phyloP scores from a whole-genome alignment of 2,329 filamentous ascomycete genomes.

The Penicillium nordicum region DNA sequence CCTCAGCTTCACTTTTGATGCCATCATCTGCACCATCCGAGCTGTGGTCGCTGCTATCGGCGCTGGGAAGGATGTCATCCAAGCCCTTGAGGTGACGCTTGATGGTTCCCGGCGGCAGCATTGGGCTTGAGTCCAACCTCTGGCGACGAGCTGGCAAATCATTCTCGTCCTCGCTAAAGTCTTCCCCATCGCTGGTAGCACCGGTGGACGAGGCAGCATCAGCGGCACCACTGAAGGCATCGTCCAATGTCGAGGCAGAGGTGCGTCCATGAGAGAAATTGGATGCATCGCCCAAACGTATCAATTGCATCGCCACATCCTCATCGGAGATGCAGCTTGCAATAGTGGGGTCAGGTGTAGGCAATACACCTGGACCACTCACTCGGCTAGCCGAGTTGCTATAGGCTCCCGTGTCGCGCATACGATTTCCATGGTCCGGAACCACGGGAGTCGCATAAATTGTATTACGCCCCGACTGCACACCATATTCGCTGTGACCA shows the following conservation, averaged over 20 bases:
- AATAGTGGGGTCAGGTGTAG: conserved; percentile 95
- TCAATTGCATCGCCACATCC: conserved; percentile 94
- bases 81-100: conserved; percentile 49
- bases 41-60: conserved; percentile 59
- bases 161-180: conserved; percentile 60
- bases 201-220: conserved; percentile 81
- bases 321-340: conserved; percentile 97
- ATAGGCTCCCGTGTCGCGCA: conserved; percentile 55
- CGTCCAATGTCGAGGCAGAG: conserved; percentile 87
- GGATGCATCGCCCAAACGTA: conserved; percentile 90
- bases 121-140: conserved; percentile 40
- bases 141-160: conserved; percentile 48
- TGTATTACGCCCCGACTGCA: conserved; percentile 30
- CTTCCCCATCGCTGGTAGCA: conserved; percentile 73
- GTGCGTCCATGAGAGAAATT: conserved; percentile 91
- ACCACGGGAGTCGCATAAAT: conserved; percentile 61
- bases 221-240: conserved; percentile 85
- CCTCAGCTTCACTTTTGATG: conserved; percentile 55
- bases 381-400: conserved; percentile 39
- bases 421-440: conserved; percentile 59
- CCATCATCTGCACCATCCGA: conserved; percentile 57
- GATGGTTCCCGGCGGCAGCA: conserved; percentile 44
- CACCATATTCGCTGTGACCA: conserved; percentile 49
- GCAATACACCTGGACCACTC: conserved; percentile 62
- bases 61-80: conserved; percentile 54